A percentile compares a stretch with the other conserved stretches of the same genome.
Conservation (phyloP, 1,284 basidiomycete genomes). For the Sporisorium iseilematis-ciliati region DNA sequence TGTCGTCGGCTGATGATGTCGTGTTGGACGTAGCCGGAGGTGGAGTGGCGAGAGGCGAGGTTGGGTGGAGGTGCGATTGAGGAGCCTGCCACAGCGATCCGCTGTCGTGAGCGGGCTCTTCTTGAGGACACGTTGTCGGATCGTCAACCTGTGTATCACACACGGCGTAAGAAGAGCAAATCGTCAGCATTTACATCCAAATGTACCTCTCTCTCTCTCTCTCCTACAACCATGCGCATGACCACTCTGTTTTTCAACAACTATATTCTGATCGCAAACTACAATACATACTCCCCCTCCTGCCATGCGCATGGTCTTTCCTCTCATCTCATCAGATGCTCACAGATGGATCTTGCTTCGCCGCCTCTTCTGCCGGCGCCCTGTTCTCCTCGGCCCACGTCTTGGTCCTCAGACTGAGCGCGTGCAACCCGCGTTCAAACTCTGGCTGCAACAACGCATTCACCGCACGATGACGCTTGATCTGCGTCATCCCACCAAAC, state of each 20-base stretch:
- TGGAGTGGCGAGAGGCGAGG: constrained; percentile 18
- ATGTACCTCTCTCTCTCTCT: neutral
- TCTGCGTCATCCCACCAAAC: constrained; percentile 64
- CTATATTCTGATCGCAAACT: neutral
- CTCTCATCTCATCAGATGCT: constrained; percentile 20
- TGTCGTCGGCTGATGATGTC: constrained; percentile 10
- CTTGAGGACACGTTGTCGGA: constrained; percentile 18
- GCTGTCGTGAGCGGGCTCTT: neutral
- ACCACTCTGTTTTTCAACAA: neutral
- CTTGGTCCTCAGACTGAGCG: constrained; percentile 63
- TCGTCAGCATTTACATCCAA: neutral
- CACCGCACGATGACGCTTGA: constrained; percentile 64
- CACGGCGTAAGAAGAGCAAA: neutral
- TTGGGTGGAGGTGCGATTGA: constrained; percentile 29
- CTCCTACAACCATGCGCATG: constrained; percentile 6
- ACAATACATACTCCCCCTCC: neutral
- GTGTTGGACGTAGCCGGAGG: neutral
- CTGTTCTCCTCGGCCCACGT: constrained; percentile 61
- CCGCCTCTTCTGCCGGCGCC: neutral
- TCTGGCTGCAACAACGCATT: constrained; percentile 60
- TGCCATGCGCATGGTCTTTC: neutral
- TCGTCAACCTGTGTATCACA: constrained; percentile 14
- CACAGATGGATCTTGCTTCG: constrained; percentile 26
- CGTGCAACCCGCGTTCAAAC: constrained; percentile 65
- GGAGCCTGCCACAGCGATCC: constrained; percentile 37